These are phyloP conservation scores for Cucumis melo DNA, from an alignment of 306 rosid species.

Conservation along the genomic window DNA sequence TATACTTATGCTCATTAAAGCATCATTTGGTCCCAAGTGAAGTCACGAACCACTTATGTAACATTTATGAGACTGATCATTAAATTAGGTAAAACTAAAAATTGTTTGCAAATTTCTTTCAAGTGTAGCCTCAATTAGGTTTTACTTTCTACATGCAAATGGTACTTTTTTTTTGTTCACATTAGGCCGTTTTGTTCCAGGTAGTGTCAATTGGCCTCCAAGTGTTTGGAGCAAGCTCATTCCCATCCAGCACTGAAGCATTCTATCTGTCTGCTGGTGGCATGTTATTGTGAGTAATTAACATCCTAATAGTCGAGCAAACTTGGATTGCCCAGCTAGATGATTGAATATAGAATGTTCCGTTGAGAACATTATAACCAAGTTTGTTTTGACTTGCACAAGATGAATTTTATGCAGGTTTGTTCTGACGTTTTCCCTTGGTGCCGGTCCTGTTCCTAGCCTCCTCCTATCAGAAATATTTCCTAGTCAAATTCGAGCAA, in stretches of 20 bases:
- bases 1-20: not conserved
- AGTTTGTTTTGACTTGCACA: not conserved
- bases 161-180: not conserved
- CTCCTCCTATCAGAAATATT: slow-evolving; percentile 89
- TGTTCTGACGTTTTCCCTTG: slow-evolving; percentile 77
- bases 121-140: not conserved
- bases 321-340: not conserved
- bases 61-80: not conserved
- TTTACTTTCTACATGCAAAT: not conserved
- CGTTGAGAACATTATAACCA: not conserved
- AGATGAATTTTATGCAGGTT: slow-evolving; percentile 40
- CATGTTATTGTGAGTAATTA: slow-evolving; percentile 71
- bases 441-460: slow-evolving; percentile 98
- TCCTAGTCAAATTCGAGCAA: slow-evolving; percentile 79
- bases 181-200: slow-evolving; percentile 15
- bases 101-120: not conserved
- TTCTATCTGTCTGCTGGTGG: slow-evolving; percentile 80
- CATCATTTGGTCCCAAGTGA: not conserved
- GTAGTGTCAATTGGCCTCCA: slow-evolving; percentile 65
- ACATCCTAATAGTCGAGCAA: not conserved
- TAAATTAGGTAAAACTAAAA: not conserved
- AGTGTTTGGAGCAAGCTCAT: slow-evolving; percentile 57
- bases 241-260: slow-evolving; percentile 31
- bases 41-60: not conserved
- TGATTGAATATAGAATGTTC: not conserved